Base-by-base conservation (phyloP, 2,329 filamentous ascomycete genomes). In the Onygena corvina region DNA sequence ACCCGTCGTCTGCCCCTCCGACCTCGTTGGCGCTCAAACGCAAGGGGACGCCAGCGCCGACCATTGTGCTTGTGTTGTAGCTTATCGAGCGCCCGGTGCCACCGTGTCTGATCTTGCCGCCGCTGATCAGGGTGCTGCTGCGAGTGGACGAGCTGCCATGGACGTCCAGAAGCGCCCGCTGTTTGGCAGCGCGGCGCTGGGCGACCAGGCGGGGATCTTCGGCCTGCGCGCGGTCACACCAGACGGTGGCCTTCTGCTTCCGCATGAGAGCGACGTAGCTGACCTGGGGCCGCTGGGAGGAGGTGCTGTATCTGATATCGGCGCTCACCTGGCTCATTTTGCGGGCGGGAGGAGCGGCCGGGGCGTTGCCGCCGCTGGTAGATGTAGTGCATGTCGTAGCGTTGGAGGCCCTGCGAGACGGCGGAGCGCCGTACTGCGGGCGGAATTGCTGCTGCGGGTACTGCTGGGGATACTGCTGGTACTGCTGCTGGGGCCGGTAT, bases 221-320 rank as follows among this genome's bases (percentile, higher is more conserved):
- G 54, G 86, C 81, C 65, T 98, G 92, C 7, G 90, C 79, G 48
- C 89, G 83, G 63, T 96, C 92, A 71, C 89, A 95, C 92, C 92
- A 98, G 3, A 98, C 92, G 0, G 92, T 98, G 27, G 88, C 92
- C 66, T 96, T 96, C 68, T 98, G 92, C 65, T 89, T 90, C 54
- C 92, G 81, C 70, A 98, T 83, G n/a, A 95, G 76, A 30, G 92
- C 89, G 47, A 98, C 92, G 67, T 98, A 98, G 56, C 87, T 82
- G n/a, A 83, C 70, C 53, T 77, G 76, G 18, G 86, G 93, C 58
- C 71, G 72, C 59, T 86, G 81, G 47, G 84, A 84, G 2, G 87
- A 94, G 25, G 81, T 86, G 23, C 86, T 93, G 56, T 88, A 80
- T 52, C 84, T 81, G 45, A 69, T 63, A 48, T 68, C 64, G 27